Evolutionary conservation across 305 asterid genomes (phyloP).

Genomic region (Solanum hybrid): DNA sequence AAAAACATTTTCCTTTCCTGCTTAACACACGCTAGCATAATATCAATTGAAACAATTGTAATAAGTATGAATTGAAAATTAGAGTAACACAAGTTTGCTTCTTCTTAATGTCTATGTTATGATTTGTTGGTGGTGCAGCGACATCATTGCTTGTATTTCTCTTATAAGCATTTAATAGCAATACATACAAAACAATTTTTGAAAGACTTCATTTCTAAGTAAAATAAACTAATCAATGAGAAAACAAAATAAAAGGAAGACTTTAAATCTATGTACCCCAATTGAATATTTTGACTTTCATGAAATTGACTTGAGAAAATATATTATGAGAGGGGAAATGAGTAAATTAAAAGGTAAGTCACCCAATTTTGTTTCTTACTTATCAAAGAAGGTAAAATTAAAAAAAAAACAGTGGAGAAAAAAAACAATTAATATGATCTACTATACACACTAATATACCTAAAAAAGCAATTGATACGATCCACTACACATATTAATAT

Average conservation of each 20-base stretch:
- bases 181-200: neutral
- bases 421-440: neutral
- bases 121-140: constrained; percentile 1
- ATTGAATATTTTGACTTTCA: neutral
- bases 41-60: neutral
- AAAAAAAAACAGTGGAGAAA: neutral
- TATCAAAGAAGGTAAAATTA: neutral
- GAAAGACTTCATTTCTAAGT: neutral
- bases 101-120: neutral
- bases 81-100: neutral
- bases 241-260: neutral
- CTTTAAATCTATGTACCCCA: neutral
- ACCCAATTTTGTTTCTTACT: neutral
- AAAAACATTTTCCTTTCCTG: neutral
- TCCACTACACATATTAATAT: neutral
- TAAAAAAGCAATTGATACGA: neutral
- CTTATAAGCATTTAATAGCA: neutral
- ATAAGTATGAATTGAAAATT: neutral
- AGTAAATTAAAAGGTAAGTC: neutral
- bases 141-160: neutral
- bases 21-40: neutral
- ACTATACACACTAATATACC: neutral
- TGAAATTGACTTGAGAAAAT: neutral
- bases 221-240: neutral
- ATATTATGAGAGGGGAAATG: neutral